phyloP scores from a whole-genome alignment of 2,329 filamentous ascomycete genomes.

The Xylaria sp. region DNA sequence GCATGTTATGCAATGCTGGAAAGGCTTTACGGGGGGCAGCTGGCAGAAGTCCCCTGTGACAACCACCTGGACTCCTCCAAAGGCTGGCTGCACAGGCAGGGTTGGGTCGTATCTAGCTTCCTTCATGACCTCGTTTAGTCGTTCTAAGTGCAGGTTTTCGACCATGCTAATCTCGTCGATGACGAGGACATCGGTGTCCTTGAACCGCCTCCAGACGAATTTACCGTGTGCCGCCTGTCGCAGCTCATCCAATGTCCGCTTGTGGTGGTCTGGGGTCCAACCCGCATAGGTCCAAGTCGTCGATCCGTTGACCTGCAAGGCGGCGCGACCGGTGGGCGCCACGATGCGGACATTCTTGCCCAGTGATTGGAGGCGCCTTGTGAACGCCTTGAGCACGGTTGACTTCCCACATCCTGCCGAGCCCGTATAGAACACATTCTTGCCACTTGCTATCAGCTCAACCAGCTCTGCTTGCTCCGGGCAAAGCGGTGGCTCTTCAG shows the following conservation, averaged over 20 bases:
- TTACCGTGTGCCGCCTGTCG: constrained; percentile 35
- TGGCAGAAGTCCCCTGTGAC: constrained; percentile 65
- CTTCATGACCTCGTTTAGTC: constrained; percentile 53
- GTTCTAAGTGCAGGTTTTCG: constrained; percentile 56
- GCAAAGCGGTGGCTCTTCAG: constrained; percentile 41
- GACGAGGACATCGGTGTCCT: constrained; percentile 56
- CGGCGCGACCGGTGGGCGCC: constrained; percentile 63
- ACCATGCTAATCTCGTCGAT: constrained; percentile 72
- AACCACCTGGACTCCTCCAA: constrained; percentile 56
- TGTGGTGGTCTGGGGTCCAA: constrained; percentile 53
- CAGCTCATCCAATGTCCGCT: constrained; percentile 43
- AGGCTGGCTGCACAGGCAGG: constrained; percentile 25
- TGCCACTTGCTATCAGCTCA: constrained; percentile 51
- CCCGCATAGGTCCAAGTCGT: constrained; percentile 63
- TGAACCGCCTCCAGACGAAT: constrained; percentile 42
- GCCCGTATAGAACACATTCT: constrained; percentile 67
- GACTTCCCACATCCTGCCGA: constrained; percentile 65
- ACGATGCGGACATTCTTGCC: constrained; percentile 51
- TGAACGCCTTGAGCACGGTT: constrained; percentile 55
- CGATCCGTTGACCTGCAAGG: constrained; percentile 57
- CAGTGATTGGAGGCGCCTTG: constrained; percentile 39
- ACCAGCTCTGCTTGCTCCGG: constrained; percentile 53
- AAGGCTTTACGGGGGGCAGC: constrained; percentile 61
- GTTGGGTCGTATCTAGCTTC: constrained; percentile 26
- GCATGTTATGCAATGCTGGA: constrained; percentile 54